Evolutionary conservation across 2,329 filamentous ascomycete genomes (phyloP).

Genomic region (Calonectria hawksworthii): DNA sequence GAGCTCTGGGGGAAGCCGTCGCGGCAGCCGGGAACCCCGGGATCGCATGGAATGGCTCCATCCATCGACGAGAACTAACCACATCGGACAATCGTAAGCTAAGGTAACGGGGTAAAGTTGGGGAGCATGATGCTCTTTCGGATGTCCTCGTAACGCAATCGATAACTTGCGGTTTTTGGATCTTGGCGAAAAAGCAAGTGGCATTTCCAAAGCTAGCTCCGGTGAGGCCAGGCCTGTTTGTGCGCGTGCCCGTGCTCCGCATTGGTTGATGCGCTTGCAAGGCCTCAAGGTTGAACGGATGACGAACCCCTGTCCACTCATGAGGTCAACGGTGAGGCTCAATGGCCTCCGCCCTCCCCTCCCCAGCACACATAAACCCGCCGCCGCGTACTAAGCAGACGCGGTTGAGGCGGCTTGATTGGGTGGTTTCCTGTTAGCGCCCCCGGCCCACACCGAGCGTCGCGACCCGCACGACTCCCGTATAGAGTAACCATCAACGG

Average conservation of each 20-base stretch:
- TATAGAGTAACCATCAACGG: conserved; percentile 4
- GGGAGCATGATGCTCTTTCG: neutral
- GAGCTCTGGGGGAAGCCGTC: neutral
- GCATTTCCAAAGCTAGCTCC: neutral
- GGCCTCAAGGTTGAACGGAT: neutral
- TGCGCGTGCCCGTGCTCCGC: neutral
- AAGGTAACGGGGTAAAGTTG: neutral
- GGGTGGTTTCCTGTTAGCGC: neutral
- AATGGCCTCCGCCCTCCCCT: neutral
- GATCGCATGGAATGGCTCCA: neutral
- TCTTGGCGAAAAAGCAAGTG: neutral
- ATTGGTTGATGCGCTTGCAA: neutral
- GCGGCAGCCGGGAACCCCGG: conserved; percentile 1
- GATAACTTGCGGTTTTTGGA: neutral
- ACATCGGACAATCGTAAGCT: conserved; percentile 2
- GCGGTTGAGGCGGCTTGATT: neutral
- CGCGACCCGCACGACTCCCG: neutral
- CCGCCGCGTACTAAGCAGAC: neutral
- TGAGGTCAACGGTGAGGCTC: conserved; percentile 1
- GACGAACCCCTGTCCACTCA: neutral
- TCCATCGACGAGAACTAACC: conserved; percentile 3
- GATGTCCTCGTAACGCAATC: neutral
- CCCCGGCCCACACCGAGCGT: neutral
- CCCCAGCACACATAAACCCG: neutral
- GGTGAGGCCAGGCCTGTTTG: neutral